Percentiles rank a stretch among this genome's conserved stretches.
Evolutionary conservation across 2,329 filamentous ascomycete genomes (phyloP).

Genomic region (Aspergillus sp.): DNA sequence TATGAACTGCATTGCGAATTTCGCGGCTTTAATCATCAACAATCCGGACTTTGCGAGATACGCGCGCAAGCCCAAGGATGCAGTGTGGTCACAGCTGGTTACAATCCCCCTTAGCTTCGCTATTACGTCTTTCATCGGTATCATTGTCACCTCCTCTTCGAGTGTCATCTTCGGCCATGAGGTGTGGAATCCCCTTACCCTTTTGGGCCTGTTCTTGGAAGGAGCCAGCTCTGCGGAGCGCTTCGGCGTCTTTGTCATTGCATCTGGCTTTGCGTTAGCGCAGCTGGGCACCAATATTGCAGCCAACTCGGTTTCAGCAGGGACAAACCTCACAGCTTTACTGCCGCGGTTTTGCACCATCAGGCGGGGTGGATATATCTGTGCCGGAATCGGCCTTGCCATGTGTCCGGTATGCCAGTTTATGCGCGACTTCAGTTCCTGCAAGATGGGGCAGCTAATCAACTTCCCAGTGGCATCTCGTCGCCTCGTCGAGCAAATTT

Average conservation of each 20-base stretch:
- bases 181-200: slow-evolving; percentile 64
- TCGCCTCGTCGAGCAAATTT: slow-evolving; percentile 68
- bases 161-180: slow-evolving; percentile 53
- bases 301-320: slow-evolving; percentile 70
- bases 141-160: slow-evolving; percentile 64
- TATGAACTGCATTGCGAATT: slow-evolving; percentile 85
- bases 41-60: slow-evolving; percentile 82
- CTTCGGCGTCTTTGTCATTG: slow-evolving; percentile 63
- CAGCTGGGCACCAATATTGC: slow-evolving; percentile 78
- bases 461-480: slow-evolving; percentile 46
- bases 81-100: slow-evolving; percentile 69
- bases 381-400: slow-evolving; percentile 62
- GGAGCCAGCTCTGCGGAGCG: slow-evolving; percentile 58
- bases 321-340: slow-evolving; percentile 68
- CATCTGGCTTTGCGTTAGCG: slow-evolving; percentile 59
- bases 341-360: slow-evolving; percentile 71
- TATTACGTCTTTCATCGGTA: slow-evolving; percentile 75
- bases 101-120: slow-evolving; percentile 64
- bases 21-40: slow-evolving; percentile 72
- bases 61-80: slow-evolving; percentile 63
- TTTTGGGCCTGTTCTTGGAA: slow-evolving; percentile 58
- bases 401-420: slow-evolving; percentile 76
- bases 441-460: slow-evolving; percentile 3
- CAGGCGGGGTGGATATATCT: slow-evolving; percentile 72
- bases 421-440: too few relatives aligned